These are phyloP conservation scores for Podospora sp. DNA, from an alignment of 495 filamentous ascomycete genomes.

Conservation along the genomic window DNA sequence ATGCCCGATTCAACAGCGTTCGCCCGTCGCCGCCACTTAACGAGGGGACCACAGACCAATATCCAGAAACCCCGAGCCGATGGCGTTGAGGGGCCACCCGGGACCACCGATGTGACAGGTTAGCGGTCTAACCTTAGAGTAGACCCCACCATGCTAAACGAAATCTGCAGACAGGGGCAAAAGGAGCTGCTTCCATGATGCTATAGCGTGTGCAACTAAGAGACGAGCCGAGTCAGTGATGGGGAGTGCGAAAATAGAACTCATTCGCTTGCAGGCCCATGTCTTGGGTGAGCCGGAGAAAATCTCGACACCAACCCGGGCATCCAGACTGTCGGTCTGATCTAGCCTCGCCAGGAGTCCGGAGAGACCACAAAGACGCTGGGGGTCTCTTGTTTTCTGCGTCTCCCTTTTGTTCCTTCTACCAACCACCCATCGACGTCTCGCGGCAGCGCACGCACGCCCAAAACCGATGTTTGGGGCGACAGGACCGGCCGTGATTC, in stretches of 20 bases:
- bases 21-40: not conserved
- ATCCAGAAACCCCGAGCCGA: not conserved
- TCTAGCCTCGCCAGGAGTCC: constrained; percentile 8
- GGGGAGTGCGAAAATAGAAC: not conserved
- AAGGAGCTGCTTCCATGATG: constrained; percentile 9
- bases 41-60: not conserved
- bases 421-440: not conserved
- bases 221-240: constrained; percentile 2
- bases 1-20: not conserved
- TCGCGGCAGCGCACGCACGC: not conserved
- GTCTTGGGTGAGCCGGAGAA: not conserved
- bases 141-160: not conserved
- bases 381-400: not conserved
- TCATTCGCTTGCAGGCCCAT: constrained; percentile 7
- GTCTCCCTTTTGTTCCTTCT: not conserved
- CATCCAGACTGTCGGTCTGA: constrained; percentile 21
- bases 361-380: not conserved
- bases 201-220: not conserved
- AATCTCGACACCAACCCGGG: constrained; percentile 16
- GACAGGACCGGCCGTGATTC: not conserved
- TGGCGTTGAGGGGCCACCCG: not conserved
- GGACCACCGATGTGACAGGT: constrained; percentile 2
- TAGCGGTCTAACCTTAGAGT: not conserved
- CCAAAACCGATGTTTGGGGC: not conserved
- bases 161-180: not conserved